Base-by-base conservation (phyloP, 768 basidiomycete genomes). In the Boletus rufocinnamomeus region DNA sequence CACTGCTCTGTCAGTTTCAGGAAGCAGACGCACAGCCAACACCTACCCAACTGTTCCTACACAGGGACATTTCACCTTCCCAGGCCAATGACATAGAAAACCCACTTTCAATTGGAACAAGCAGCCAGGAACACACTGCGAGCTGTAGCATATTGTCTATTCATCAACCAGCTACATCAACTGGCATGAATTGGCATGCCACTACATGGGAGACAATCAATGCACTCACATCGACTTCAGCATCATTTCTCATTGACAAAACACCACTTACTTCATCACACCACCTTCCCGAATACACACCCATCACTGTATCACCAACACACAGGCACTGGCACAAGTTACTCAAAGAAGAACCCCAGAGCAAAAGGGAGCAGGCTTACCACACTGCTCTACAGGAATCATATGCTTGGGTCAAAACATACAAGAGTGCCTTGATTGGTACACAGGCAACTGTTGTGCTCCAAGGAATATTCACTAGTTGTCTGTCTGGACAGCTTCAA, bases 371-470 rank as follows among this genome's bases (percentile, higher is more conserved):
- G 30, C 28, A n/a, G 2, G 37, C 44, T 30, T 38, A 46, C 43
- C 59, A 56, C 0, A 25, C 11, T 23, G 54, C 32, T 3, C 37
- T 65, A 4, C 25, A 38, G 6, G 21, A 60, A 11, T 48, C 59
- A 2, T 43, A 51, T 13, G 38, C 2, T 5, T 27, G 10, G 2
- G 4, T 9, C 3, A 48, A 63, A 16, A 34, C 46, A 19, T 10
- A 48, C 6, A 54, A 54, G 40, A 59, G 56, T 2, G 46, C 55
- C 7, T 35, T 68, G 34, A 37, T 66, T 30, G 40, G 14, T 11
- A 59, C 51, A 53, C 62, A 70, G 46, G 60, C 66, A 1, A 51
- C 37, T 17, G 32, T 45, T 4, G 64, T 68, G 11, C 48, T 67
- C 1, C 59, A 68, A 13, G 46, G 50, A 3, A 57, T 61, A 3